Evolutionary conservation across 805 yeast genomes (phyloP), one percentile per base, ranked within the genome.

Genomic region (Tetrapisispora iriomotensis): DNA sequence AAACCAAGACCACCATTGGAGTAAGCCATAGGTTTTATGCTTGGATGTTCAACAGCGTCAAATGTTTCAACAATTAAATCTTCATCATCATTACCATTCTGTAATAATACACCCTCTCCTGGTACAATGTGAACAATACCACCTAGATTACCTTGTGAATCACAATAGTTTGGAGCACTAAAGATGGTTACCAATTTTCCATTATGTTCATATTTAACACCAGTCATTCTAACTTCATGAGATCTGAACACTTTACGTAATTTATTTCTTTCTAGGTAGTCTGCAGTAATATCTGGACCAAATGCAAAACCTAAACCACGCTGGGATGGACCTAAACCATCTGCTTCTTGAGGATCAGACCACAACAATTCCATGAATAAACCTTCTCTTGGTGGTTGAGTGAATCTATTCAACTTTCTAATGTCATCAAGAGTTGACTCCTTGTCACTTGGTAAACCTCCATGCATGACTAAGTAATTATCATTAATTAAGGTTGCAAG

Each of bases 81-180:
- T 34, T 66, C 66, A 15, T 68, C 72, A 31, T 67, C 71, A 46
- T 74, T 68, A 9, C 57, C 56, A 7, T 61, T 52, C 41, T 68
- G 68, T 14, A 66, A 69, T 30, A 51, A 31, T 7, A 46, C 40
- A 37, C 44, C 65, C 24, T 70, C 62, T 10, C 57, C 58, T 20
- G 65, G 65, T 6, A 53, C 54, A 48, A 90, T 72, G 53, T 87
- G 82, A 44, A 92, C 80, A 40, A 82, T 82, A 8, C 94, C 97
- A 38, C 96, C 99, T 47, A 75, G 61, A 61, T 92, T 92, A 12
- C 94, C 95, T 40, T 85, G 87, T 13, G 80, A 67, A 58, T 92
- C 99, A 66, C 97, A 90, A 62, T 90, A 90, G 60, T 92, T 90
- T 26, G 99, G 99, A 0, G 99, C 99, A 61, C 94, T 80, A 61